Evolutionary conservation across 768 basidiomycete genomes (phyloP), one percentile per base, ranked within the genome.

Genomic region (Mycena haematopus): DNA sequence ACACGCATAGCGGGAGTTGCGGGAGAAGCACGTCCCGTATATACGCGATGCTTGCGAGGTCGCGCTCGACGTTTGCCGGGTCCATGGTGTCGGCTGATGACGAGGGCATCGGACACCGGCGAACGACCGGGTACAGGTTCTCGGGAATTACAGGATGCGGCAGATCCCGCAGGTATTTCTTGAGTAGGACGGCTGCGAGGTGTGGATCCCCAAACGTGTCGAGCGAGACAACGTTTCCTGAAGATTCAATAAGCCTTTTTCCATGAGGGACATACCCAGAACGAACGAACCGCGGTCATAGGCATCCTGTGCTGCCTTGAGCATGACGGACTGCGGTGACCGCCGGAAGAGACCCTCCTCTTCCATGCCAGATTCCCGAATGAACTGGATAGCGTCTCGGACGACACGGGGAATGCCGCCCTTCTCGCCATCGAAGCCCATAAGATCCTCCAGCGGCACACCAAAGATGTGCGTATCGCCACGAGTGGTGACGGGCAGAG

Each of bases 341-440:
- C 92, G 83, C 57, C 93, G 82, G 74, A 95, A 95, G 2, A 95
- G 76, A 0, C 93, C 93, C 63, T 92, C 91, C 33, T 91, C 86
- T 24, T 85, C 76, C 76, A 95, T 56, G 73, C 91, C 91, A 58
- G 81, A 82, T 38, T 86, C 86, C 21, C 90, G 82, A 14, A 95
- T 73, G 69, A 84, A 93, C 58, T 87, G 84, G 27, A 89, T 88
- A 21, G 85, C 84, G 67, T 95, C 93, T 67, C 82, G 87, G 40
- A 95, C 82, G 0, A 93, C 91, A 25, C 91, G 81, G 2, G 93
- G 93, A n/a, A 94, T 78, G 14, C 89, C 86, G 46, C 89, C 89
- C 69, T 90, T 93, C 76, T 93, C 92, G 10, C 92, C 92, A 56
- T 91, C 79, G 56, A 81, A 87, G 9, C 93, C 93, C 92, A 95